These are phyloP conservation scores for Naegleria lovaniensis DNA, from an alignment of 208 protist species.

Conservation along the genomic window DNA sequence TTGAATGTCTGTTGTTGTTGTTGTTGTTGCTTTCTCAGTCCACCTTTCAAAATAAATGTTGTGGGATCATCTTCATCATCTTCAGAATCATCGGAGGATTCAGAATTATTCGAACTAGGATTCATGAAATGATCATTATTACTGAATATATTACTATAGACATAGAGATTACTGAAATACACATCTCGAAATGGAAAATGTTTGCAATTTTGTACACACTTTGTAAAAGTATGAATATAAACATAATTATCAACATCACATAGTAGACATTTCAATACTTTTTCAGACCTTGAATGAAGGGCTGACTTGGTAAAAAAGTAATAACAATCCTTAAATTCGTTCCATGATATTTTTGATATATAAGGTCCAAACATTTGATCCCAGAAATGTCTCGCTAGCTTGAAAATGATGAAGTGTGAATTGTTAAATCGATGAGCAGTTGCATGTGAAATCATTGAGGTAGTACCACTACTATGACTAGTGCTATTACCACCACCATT, in stretches of 20 bases:
- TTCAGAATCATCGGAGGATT: background rate
- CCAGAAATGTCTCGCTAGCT: background rate
- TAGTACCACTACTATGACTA: too few species aligned
- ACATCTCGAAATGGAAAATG: background rate
- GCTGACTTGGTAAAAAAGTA: slow-evolving; percentile 10
- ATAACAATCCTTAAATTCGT: slow-evolving; percentile 16
- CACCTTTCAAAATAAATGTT: too few species aligned
- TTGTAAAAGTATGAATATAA: background rate
- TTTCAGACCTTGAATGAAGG: background rate
- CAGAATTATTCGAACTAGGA: background rate
- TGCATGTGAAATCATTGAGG: background rate
- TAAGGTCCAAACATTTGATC: slow-evolving; percentile 2
- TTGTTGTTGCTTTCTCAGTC: too few species aligned
- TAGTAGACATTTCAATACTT: background rate
- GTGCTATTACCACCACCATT: too few species aligned
- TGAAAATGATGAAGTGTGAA: background rate
- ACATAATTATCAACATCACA: background rate
- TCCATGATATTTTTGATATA: background rate
- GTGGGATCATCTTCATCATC: too few species aligned
- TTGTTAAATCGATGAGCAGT: background rate
- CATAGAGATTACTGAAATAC: background rate
- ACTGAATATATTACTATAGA: background rate
- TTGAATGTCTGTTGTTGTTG: too few species aligned
- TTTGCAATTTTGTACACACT: background rate
- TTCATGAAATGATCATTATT: too few species aligned